phyloP scores from a whole-genome alignment of 352 stramenopile genomes.

The Pythium sukuiense region DNA sequence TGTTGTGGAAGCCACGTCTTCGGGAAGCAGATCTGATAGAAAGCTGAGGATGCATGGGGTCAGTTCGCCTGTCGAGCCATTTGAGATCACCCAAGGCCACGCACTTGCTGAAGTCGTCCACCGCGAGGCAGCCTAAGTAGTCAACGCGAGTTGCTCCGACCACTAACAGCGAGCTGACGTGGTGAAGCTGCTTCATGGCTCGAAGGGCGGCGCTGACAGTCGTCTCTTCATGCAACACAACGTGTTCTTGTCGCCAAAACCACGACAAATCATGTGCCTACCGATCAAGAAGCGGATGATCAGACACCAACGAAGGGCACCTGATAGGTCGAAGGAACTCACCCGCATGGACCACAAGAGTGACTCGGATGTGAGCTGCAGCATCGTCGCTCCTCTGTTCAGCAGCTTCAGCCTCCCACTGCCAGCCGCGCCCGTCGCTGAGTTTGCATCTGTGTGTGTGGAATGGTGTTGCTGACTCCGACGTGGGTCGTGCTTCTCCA shows the following conservation, averaged over 20 bases:
- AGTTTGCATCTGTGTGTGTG: neutral
- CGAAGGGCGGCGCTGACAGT: conserved; percentile 37
- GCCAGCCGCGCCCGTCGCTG: neutral
- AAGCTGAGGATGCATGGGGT: neutral
- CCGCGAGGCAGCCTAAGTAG: conserved; percentile 37
- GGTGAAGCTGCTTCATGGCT: conserved; percentile 31
- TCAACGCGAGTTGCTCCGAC: conserved; percentile 11
- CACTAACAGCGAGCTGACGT: conserved; percentile 29
- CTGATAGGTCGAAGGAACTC: neutral
- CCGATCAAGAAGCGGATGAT: neutral
- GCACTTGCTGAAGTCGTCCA: conserved; percentile 44
- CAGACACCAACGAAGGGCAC: too few relatives aligned
- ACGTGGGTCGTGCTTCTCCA: neutral
- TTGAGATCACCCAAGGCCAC: neutral
- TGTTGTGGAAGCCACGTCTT: conserved; percentile 8
- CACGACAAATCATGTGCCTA: conserved; percentile 42
- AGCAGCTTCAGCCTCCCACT: conserved; percentile 19
- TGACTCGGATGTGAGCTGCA: conserved; percentile 16
- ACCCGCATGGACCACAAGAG: conserved; percentile 28
- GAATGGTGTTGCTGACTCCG: neutral
- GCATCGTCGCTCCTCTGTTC: conserved; percentile 23
- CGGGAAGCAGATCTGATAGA: conserved; percentile 14
- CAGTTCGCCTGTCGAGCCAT: neutral
- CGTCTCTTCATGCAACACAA: conserved; percentile 31
- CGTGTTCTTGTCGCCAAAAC: conserved; percentile 46